Base-by-base conservation (phyloP, 805 yeast species). In the Osmozyma mogii region DNA sequence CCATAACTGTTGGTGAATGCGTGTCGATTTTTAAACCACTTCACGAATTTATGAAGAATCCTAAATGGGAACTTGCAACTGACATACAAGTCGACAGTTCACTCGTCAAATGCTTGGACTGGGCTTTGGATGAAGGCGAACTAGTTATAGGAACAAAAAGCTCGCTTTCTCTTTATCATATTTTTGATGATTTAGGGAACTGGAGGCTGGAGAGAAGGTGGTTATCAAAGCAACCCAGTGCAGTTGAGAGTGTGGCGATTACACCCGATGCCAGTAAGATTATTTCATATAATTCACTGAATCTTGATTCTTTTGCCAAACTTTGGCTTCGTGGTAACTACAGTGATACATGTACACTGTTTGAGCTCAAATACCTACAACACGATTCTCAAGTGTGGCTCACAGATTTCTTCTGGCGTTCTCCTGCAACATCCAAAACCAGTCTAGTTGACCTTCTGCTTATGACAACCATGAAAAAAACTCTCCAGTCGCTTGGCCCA, bases 321-420 rank as follows among this genome's bases (percentile, higher is more conserved):
- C 62, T 84, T 2, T 88, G 95, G 95, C 66, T 76, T 31, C 60
- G 96, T 29, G 63, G 75, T 6, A 70, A 80, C 6, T 83, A 76
- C 45, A 85, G 81, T 16, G 75, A 72, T 15, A 53, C 50, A 27
- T 50, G 54, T 20, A 68, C 74, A 22, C 66, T 78, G 5, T 85
- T 84, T 49, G 92, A 81, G 43, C 57, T 84, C 37, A 58, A 74
- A 0, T 78, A 81, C 43, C 54, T 85, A 14, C 66, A 72, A n/a
- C 94, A 83, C 46, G 75, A 78, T 2, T 30, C 28, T 11, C 44
- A 42, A 2, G 47, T 65, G 1, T 65, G 65, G 30, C 73, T 87
- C 1, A 63, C 75, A 0, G 59, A 61, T 19, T 49, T 78, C 22
- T 61, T 77, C 18, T 32, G 48, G 37, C 38, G 50, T 10, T 8